A percentile compares a stretch with the other conserved stretches of the same genome.
Conservation (phyloP, 495 filamentous ascomycete genomes). For the Tuber umbilicatum region DNA sequence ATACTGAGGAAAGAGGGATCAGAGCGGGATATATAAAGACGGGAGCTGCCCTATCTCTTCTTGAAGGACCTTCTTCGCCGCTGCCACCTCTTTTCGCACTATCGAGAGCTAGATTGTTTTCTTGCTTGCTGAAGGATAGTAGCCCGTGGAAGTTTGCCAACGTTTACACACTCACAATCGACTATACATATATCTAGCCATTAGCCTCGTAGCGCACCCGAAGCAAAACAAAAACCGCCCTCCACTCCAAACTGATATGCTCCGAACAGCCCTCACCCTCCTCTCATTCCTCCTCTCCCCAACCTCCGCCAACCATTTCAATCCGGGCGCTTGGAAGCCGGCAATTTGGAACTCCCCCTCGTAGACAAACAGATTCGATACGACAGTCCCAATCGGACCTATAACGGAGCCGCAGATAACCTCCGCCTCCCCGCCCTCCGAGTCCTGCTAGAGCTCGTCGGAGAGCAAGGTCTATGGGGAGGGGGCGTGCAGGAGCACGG, state of each 20-base stretch:
- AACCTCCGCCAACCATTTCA: neutral
- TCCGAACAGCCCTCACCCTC: neutral
- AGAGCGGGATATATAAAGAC: neutral
- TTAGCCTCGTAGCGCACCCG: neutral
- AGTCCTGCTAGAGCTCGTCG: neutral
- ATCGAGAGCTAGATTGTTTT: neutral
- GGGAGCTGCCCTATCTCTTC: neutral
- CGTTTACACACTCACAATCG: neutral
- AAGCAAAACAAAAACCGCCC: neutral
- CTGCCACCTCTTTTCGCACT: neutral
- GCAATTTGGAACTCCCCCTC: neutral
- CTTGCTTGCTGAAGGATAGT: neutral
- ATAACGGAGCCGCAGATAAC: conserved; percentile 8
- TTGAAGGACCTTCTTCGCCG: neutral
- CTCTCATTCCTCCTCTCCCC: neutral
- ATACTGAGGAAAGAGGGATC: neutral
- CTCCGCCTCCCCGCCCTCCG: conserved; percentile 7
- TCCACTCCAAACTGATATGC: neutral
- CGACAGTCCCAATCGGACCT: neutral
- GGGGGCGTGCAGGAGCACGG: conserved; percentile 4
- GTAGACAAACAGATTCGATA: neutral
- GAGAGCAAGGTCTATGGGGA: neutral
- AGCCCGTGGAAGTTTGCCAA: neutral
- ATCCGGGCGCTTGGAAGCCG: neutral
- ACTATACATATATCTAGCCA: neutral